A percentile compares a stretch with the other conserved stretches of the same genome.
Conservation (phyloP, 1,284 basidiomycete genomes). For the Pseudozyma thailandica region DNA sequence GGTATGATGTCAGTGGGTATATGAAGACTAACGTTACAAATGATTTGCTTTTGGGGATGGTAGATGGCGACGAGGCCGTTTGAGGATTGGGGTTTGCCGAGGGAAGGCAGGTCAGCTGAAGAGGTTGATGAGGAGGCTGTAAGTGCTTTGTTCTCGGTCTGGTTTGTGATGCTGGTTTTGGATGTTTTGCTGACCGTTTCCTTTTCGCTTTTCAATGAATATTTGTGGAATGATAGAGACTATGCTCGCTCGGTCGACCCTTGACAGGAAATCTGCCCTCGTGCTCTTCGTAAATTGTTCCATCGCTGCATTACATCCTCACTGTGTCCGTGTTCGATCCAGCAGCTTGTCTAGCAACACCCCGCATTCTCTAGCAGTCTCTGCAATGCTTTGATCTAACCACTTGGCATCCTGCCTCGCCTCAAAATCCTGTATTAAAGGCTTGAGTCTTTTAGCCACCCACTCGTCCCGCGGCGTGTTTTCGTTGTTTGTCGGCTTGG, state of each 20-base stretch:
- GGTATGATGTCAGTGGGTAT: neutral
- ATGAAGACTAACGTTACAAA: slow-evolving; percentile 1
- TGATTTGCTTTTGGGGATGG: neutral
- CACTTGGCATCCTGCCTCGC: slow-evolving; percentile 14
- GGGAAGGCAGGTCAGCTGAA: slow-evolving; percentile 64
- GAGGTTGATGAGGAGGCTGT: slow-evolving; percentile 75
- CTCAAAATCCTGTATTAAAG: slow-evolving; percentile 21
- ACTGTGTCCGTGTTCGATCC: slow-evolving; percentile 1
- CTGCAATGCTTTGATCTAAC: slow-evolving; percentile 10
- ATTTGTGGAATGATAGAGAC: slow-evolving; percentile 19
- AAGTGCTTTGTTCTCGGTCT: slow-evolving; percentile 39
- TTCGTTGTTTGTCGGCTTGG: slow-evolving; percentile 13
- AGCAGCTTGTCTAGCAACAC: slow-evolving; percentile 3
- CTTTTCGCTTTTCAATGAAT: neutral
- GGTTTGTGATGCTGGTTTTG: neutral
- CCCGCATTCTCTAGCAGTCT: slow-evolving; percentile 15
- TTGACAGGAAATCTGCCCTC: slow-evolving; percentile 56
- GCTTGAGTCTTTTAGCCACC: slow-evolving; percentile 14
- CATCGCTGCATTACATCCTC: neutral
- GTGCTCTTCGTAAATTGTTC: slow-evolving; percentile 51
- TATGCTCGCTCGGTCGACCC: slow-evolving; percentile 54
- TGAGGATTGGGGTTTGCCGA: slow-evolving; percentile 46
- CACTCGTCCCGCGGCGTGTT: slow-evolving; percentile 12
- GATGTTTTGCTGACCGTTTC: neutral
- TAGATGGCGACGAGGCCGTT: slow-evolving; percentile 58